Percentiles rank a stretch among this genome's conserved stretches.
These are phyloP conservation scores for Bolboschoenus planiculmis DNA, from an alignment of 176 grass and related monocot species.

Conservation along the genomic window DNA sequence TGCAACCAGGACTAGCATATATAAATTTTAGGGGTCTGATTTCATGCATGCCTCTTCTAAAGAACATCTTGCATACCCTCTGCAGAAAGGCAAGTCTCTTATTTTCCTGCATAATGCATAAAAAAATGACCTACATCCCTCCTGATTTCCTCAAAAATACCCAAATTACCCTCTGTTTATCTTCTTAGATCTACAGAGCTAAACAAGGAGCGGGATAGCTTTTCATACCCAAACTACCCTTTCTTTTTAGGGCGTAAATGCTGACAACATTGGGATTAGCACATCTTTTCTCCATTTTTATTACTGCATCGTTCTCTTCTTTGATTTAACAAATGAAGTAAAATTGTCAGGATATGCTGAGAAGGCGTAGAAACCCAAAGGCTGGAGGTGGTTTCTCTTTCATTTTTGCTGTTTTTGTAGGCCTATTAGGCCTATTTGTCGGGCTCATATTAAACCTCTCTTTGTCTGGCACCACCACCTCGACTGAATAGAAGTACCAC, in stretches of 20 bases:
- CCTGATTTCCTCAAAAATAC: not conserved
- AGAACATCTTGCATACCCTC: not conserved
- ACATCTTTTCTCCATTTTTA: not conserved
- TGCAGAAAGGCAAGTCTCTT: not conserved
- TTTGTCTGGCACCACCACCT: slow-evolving; percentile 38
- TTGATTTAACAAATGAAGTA: slow-evolving; percentile 11
- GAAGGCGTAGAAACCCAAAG: slow-evolving; percentile 62
- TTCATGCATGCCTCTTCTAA: not conserved
- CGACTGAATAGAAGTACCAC: slow-evolving; percentile 26
- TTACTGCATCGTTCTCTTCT: not conserved
- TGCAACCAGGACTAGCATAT: not conserved
- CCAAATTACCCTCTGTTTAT: not conserved
- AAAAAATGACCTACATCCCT: not conserved
- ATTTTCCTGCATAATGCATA: not conserved
- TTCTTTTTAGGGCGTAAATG: not conserved
- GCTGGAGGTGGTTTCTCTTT: slow-evolving; percentile 63
- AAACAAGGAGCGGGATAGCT: not conserved
- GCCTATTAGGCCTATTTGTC: slow-evolving; percentile 62
- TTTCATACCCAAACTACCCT: no score
- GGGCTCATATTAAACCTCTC: slow-evolving; percentile 81
- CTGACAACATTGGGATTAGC: not conserved
- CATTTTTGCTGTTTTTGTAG: slow-evolving; percentile 63
- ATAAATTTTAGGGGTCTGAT: not conserved
- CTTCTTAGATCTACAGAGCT: not conserved
- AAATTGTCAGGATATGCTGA: slow-evolving; percentile 62